Evolutionary conservation across 345 rosid species (phyloP), one percentile per base, ranked within the genome.

Genomic region (Trapa incisa): DNA sequence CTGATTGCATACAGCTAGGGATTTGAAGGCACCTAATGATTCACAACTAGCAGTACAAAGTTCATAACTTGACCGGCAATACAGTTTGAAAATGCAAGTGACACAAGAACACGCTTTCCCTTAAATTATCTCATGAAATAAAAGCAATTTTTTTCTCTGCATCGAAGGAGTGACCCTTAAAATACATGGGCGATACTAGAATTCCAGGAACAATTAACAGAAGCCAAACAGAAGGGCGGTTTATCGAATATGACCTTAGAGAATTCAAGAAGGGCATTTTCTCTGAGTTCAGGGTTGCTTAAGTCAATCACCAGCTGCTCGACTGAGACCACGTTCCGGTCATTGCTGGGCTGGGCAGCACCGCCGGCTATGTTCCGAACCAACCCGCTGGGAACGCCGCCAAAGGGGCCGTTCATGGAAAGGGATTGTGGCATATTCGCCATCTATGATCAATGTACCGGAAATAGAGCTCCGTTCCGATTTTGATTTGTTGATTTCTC

Each of bases 221-320:
- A n/a, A 54, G 33, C 33, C 33, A 2, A 11, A 7, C 4, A n/a
- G 22, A n/a, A 17, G 33, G 4, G 16, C 9, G 10, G 32, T 13
- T 11, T n/a, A 5, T 15, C 35, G 48, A 15, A 64, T 37, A 7
- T 16, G 43, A 87, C 97, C 96, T 88, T 91, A 38, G 89, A 85
- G 60, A 85, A 81, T 56, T 73, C 76, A 35, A 87, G 88, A 22
- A 91, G 89, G 54, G 94, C 97, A 67, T 89, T 89, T 65, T 91
- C 97, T 62, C 96, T 84, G 80, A 91, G 96, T 75, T 91, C 99
- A 3, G 96, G 97, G 72, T 89, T 89, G 77, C 96, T 86, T 36
- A 91, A 89, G 70, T 95, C 96, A 73, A 91, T 96, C 3, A 91
- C 97, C 81, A 95, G 76, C 37, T 95, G 90, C 76, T 95, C 97